Percentiles rank a stretch among this genome's conserved stretches.
phyloP scores from a whole-genome alignment of 805 yeast genomes.

The Barnettozyma sucrosica region DNA sequence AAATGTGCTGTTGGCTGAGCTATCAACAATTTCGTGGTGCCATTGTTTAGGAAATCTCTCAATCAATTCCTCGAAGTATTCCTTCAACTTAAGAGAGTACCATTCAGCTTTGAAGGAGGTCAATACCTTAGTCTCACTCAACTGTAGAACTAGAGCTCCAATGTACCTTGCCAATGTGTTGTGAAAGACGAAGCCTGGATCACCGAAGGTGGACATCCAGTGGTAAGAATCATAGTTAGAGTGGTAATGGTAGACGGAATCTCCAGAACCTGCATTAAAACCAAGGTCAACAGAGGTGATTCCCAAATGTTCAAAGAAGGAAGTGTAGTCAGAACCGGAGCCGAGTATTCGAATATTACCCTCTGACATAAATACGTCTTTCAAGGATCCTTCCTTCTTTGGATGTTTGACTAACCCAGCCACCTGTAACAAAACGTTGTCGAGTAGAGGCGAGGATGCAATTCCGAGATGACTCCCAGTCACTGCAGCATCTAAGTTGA shows the following conservation, averaged over 20 bases:
- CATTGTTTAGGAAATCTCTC: constrained; percentile 34
- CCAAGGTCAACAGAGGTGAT: constrained; percentile 58
- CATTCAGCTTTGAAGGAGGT: constrained; percentile 30
- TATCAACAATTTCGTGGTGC: constrained; percentile 4
- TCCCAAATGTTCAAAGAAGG: constrained; percentile 53
- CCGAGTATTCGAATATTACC: constrained; percentile 46
- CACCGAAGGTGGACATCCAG: constrained; percentile 64
- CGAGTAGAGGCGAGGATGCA: constrained; percentile 44
- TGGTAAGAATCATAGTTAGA: constrained; percentile 66
- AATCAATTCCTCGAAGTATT: constrained; percentile 34
- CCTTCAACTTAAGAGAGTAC: constrained; percentile 36
- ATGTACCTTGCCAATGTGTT: constrained; percentile 47
- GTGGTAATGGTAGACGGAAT: constrained; percentile 69
- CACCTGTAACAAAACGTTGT: constrained; percentile 38
- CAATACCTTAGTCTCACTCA: constrained; percentile 45
- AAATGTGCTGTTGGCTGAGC: constrained; percentile 16
- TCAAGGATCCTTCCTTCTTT: constrained; percentile 16
- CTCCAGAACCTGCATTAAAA: constrained; percentile 38
- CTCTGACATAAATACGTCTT: constrained; percentile 25
- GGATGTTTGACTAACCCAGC: constrained; percentile 46
- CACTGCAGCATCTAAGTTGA: constrained; percentile 64
- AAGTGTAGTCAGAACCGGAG: constrained; percentile 67
- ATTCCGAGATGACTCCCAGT: constrained; percentile 54
- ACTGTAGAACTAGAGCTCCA: constrained; percentile 42
- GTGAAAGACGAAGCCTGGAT: constrained; percentile 57